Evolutionary conservation across 1,284 basidiomycete genomes (phyloP), one percentile per base, ranked within the genome.

Genomic region (Leccinum ponderosum): DNA sequence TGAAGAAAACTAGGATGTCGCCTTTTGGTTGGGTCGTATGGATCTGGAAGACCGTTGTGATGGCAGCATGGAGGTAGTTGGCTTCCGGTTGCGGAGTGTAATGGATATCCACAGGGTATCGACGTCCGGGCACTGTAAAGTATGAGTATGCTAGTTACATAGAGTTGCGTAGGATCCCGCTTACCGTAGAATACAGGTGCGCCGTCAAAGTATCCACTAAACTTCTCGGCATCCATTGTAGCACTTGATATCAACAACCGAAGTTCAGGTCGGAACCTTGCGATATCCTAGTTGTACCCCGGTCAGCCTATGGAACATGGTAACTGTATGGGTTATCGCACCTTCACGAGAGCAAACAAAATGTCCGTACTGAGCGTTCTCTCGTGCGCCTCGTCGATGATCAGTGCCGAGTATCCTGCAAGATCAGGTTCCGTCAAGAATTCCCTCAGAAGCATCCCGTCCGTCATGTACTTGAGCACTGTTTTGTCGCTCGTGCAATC

Each of bases 401-500:
- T 95, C 67, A 98, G 80, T 17, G 90, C 93, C 44, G 93, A 90
- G 74, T 97, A 98, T 0, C 93, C 91, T 8, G 93, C 95, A 61
- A 98, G 77, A 79, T 96, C 94, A 0, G 95, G 95, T 75, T 98
- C 96, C 8, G 95, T 98, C 71, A 98, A 78, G 76, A 97, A 98
- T 76, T 98, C 95, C 72, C 96, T 86, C 53, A 98, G 77, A n/a
- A 98, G 81, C 95, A 98, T 98, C 53, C 96, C 96, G 73, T 98
- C 96, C 53, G 95, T 98, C 96, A 98, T 97, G 77, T 97, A 98
- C 78, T 98, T 98, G 71, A 98, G 82, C 39, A 95, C 90, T 2
- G 96, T 98, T 81, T 95, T 98, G 81, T 97, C 95, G 77, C 94
- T 97, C 9, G 97, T 99, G 76, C 95, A 97, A 76, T 99, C 97